Evolutionary conservation across 176 grass and related monocot genomes (phyloP), one percentile per base, ranked within the genome.

Genomic region (Cenchrus purpureus): DNA sequence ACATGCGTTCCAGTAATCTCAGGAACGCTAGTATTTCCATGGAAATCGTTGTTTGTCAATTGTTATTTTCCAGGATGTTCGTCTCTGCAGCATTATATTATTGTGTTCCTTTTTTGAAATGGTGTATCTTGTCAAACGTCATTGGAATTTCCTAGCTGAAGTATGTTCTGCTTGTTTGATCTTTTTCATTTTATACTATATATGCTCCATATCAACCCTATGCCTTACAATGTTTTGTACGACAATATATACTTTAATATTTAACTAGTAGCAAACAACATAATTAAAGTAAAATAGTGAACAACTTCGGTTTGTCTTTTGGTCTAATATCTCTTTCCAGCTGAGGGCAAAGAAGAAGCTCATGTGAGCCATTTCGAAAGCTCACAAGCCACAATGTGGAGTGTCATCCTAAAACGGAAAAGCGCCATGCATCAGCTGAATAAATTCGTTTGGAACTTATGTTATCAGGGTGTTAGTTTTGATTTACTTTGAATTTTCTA

Each of bases 291-390:
- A 3, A 4, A 45, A 45, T 44, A n/a, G 15, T 42, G 31, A 68
- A 70, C 10, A 46, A 70, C 51, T 40, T 40, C 37, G 37, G 25
- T 67, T 1, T 20, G 5, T 53, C 50, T 10, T 67, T 13, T 53
- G 10, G 37, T 40, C 16, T 40, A 20, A 71, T 13, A 22, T 51
- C 11, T n/a, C 29, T 55, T 68, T 80, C 20, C 17, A 81, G 79
- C 31, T 81, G 79, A 68, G 64, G 63, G 49, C 64, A 43, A 81
- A 81, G 79, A 68, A 80, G 78, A 68, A n/a, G 50, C 51, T 80
- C 31, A 80, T 68, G 64, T 67, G 49, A 80, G 17, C 46, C 5
- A 68, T 68, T 66, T 22, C 17, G 31, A 25, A 80, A 34, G 46
- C 46, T 13, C n/a, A 6, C 46, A 45, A 77, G 55, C 17, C 12